Evolutionary conservation across 2,329 filamentous ascomycete species (phyloP).

Genomic region (Pochonia chlamydosporia): DNA sequence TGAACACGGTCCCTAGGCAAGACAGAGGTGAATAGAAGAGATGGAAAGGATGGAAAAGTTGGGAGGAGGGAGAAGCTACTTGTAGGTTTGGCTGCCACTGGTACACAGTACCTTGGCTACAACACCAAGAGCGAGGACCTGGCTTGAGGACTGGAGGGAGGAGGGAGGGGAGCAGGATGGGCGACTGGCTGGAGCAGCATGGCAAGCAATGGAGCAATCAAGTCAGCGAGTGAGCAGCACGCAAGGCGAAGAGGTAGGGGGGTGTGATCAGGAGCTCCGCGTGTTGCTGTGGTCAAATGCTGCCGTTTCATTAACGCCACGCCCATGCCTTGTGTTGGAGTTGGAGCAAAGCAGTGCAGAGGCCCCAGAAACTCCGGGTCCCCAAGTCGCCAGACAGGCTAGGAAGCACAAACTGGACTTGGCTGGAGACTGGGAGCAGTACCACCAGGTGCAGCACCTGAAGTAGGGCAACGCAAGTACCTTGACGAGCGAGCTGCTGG

Average conservation of each 20-base stretch:
- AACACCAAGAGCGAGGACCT: not conserved
- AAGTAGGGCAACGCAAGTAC: too few relatives aligned
- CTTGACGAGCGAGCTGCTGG: too few relatives aligned
- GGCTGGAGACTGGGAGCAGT: too few relatives aligned
- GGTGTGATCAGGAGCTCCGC: slow-evolving; percentile 1
- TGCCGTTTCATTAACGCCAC: slow-evolving; percentile 3
- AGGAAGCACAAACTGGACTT: not conserved
- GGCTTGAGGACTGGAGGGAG: not conserved
- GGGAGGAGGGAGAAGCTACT: slow-evolving; percentile 11
- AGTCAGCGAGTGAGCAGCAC: slow-evolving; percentile 1
- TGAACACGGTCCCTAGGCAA: not conserved
- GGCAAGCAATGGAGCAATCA: slow-evolving; percentile 1
- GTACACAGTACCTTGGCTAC: slow-evolving; percentile 1
- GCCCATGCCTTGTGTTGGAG: not conserved
- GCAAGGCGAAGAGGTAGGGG: slow-evolving; percentile 2
- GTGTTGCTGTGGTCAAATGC: not conserved
- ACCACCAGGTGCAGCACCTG: too few relatives aligned
- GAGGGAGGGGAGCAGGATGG: slow-evolving; percentile 1
- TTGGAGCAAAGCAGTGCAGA: too few relatives aligned
- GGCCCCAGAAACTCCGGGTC: not conserved
- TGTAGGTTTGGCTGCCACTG: slow-evolving; percentile 9
- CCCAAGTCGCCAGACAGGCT: not conserved
- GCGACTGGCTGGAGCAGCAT: not conserved
- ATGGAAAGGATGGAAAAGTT: not conserved
- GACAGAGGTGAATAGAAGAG: not conserved